Evolutionary conservation across 352 stramenopile species (phyloP).

Genomic region (Phytophthora chlamydospora): DNA sequence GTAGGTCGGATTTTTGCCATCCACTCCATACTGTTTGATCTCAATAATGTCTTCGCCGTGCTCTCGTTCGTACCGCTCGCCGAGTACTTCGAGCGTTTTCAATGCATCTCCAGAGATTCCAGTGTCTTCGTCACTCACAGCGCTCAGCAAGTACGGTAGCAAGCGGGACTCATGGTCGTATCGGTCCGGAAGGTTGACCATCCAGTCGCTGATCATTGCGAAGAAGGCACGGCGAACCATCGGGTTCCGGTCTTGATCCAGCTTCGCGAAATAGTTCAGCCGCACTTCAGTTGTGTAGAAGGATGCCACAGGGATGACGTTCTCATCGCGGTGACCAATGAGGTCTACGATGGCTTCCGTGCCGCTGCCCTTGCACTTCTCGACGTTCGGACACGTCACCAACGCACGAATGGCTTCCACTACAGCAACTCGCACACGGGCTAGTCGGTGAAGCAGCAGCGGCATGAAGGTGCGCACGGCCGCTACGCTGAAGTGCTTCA

Average conservation of each 20-base stretch:
- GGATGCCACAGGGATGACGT: constrained; percentile 93
- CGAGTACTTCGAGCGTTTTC: constrained; percentile 71
- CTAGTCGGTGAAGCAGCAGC: constrained; percentile 90
- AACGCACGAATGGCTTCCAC: constrained; percentile 85
- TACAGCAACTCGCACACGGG: constrained; percentile 86
- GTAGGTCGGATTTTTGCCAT: constrained; percentile 85
- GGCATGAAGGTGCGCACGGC: constrained; percentile 81
- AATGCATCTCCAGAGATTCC: constrained; percentile 63
- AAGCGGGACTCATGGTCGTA: constrained; percentile 95
- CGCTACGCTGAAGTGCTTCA: constrained; percentile 94
- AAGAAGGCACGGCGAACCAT: constrained; percentile 87
- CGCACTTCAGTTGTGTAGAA: constrained; percentile 93
- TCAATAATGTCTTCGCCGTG: constrained; percentile 91
- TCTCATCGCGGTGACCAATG: constrained; percentile 95
- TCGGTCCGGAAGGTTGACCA: constrained; percentile 91
- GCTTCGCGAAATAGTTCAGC: constrained; percentile 94
- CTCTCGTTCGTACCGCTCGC: constrained; percentile 66
- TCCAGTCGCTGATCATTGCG: constrained; percentile 90
- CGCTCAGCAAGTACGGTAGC: constrained; percentile 94
- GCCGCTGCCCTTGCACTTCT: constrained; percentile 94
- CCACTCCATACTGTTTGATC: constrained; percentile 94
- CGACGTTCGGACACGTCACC: constrained; percentile 86
- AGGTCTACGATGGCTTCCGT: constrained; percentile 95
- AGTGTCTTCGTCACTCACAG: constrained; percentile 75
- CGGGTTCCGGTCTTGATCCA: constrained; percentile 87